Evolutionary conservation across 1,284 basidiomycete genomes (phyloP), one percentile per base, ranked within the genome.

Genomic region (Ganoderma resinaceum): DNA sequence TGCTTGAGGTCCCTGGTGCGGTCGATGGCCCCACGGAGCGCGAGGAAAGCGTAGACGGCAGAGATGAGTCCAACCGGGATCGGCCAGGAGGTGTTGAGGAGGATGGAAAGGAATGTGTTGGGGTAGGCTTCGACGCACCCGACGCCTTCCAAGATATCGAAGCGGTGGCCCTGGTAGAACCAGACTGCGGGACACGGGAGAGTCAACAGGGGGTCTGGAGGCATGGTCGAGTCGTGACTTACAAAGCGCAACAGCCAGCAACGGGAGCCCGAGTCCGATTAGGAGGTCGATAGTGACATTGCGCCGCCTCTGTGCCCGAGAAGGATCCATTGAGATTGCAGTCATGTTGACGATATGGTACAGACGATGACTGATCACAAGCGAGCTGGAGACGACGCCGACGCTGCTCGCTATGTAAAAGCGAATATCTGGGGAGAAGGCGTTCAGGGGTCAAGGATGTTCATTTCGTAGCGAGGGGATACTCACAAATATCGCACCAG

Each of bases 311-410:
- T 81, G 78, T 3, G 73, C 59, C 38, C 63, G 63, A 26, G 75
- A 73, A 60, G 74, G 42, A 49, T 70, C 70, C 62, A 79, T 73
- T 62, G 72, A 33, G 64, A 80, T 74, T 61, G 72, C 29, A 63
- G 77, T 65, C 67, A 81, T 55, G 66, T 75, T 70, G 33, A 86
- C 81, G 58, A 88, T 85, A 43, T 81, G 78, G 68, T 84, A 86
- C 8, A 89, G 78, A 11, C 85, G 82, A 6, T 83, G 83, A 65
- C 83, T 85, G 74, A 87, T 85, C 66, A 83, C 83, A 1, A 87
- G 79, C 23, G 81, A 82, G 0, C 83, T 77, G 1, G 82, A 80
- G 2, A 84, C 77, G 6, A 88, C 74, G 1, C 81, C 87, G 1
- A 83, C 76, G 3, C 75, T 73, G 0, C 79, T 63, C 0, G 74